Evolutionary conservation across 140 eudicot genomes (phyloP).

Genomic region (Oenanthe javanica): DNA sequence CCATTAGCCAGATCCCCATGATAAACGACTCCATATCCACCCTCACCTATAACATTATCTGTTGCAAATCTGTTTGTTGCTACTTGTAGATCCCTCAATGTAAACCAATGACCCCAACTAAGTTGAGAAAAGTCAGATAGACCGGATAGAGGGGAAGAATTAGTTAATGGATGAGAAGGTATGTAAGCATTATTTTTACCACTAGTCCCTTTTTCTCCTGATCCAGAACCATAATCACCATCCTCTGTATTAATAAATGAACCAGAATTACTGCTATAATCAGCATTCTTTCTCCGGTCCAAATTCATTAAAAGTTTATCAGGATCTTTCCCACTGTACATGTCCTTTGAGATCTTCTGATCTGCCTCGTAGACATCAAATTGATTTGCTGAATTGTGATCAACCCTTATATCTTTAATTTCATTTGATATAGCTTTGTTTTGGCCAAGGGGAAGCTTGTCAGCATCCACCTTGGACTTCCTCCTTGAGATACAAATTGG

Average conservation of each 20-base stretch:
- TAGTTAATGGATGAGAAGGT: slow-evolving; percentile 35
- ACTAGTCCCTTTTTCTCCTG: slow-evolving; percentile 37
- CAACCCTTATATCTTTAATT: slow-evolving; percentile 67
- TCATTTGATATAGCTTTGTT: slow-evolving; percentile 57
- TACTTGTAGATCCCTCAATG: slow-evolving; percentile 67
- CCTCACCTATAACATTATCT: slow-evolving; percentile 89
- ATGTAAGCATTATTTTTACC: neutral
- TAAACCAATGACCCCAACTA: slow-evolving; percentile 99
- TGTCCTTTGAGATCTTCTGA: slow-evolving; percentile 45
- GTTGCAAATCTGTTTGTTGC: slow-evolving; percentile 77
- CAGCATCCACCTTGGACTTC: slow-evolving; percentile 54
- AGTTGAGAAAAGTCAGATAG: slow-evolving; percentile 88
- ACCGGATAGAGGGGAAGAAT: slow-evolving; percentile 66
- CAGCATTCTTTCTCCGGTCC: slow-evolving; percentile 42
- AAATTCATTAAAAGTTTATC: slow-evolving; percentile 45
- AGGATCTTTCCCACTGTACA: slow-evolving; percentile 51
- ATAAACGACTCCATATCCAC: slow-evolving; percentile 93
- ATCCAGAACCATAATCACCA: slow-evolving; percentile 37
- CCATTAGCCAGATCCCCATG: slow-evolving; percentile 76
- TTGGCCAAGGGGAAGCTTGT: slow-evolving; percentile 41
- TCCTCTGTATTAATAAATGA: slow-evolving; percentile 50
- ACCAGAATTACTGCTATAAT: slow-evolving; percentile 42
- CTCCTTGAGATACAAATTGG: slow-evolving; percentile 51
- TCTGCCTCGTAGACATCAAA: slow-evolving; percentile 21
- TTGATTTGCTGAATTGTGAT: slow-evolving; percentile 46